Evolutionary conservation across 106 monocot species (phyloP), one percentile per base, ranked within the genome.

Genomic region (Vanilla planifolia): DNA sequence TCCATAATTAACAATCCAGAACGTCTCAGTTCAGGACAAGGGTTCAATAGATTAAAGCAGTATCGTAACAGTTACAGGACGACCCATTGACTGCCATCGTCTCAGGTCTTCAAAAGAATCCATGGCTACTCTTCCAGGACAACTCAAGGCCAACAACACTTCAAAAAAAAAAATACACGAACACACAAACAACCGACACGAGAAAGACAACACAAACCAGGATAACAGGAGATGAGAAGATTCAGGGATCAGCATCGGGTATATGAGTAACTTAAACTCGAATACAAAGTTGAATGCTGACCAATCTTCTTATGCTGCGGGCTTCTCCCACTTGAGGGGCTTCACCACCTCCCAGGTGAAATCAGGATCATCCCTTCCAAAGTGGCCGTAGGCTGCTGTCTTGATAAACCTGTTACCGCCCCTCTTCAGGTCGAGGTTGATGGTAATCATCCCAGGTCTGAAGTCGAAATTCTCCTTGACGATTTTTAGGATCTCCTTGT

Each of bases 341-440:
- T 66, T 66, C 30, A 66, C 66, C 15, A 52, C 48, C 52, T 66
- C 66, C 66, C 66, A 66, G 39, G 66, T 66, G 53, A 66, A 66
- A 16, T 66, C 66, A 7, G 82, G 42, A 42, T 73, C 82, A 7
- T 82, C 82, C 39, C 82, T 63, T 10, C 82, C 82, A 26, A 82
- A 82, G 40, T 82, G 82, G 0, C 82, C 82, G 22, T 81, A 81
- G 2, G 81, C 81, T 0, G 81, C 81, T 1, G 81, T 81, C 81
- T 81, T 81, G 0, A 77, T 50, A 51, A 68, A 82, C 58, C 82
- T 50, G 26, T 74, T 74, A 22, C 82, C 77, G n/a, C 82, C 82
- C 48, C 77, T 64, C 69, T 77, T 82, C 33, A 82, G 69, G 36
- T 82, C 82, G 23, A 82, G 77, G 73, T 82, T 70, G 60, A 77